Percentiles rank a stretch among this genome's conserved stretches.
Conservation (phyloP, 331 rosid genomes). For the Pyracantha coccinea region DNA sequence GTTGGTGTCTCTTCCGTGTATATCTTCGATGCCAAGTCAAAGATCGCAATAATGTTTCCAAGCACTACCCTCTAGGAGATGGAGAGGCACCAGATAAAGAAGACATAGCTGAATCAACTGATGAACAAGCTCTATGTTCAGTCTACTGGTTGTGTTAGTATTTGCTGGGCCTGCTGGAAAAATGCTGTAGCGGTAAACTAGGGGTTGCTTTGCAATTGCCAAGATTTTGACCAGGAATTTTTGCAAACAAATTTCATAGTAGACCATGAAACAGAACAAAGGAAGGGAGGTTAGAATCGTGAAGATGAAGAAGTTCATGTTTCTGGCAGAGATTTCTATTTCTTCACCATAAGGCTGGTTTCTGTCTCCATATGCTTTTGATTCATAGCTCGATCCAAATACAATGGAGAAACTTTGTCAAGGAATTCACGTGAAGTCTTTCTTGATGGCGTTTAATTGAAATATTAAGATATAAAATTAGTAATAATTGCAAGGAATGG, state of each 20-base stretch:
- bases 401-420: neutral
- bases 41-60: slow-evolving; percentile 15
- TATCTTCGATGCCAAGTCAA: slow-evolving; percentile 33
- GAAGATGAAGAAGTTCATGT: too few relatives aligned
- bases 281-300: too few relatives aligned
- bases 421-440: too few relatives aligned
- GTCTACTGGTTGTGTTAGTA: neutral
- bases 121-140: slow-evolving; percentile 13
- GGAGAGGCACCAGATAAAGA: slow-evolving; percentile 40
- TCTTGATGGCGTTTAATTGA: too few relatives aligned
- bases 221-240: neutral
- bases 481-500: too few relatives aligned
- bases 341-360: too few relatives aligned
- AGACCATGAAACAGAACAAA: too few relatives aligned
- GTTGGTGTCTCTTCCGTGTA: slow-evolving; percentile 13
- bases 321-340: too few relatives aligned
- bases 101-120: slow-evolving; percentile 29
- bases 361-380: neutral
- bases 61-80: slow-evolving; percentile 28
- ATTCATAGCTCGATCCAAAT: neutral
- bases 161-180: too few relatives aligned
- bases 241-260: too few relatives aligned
- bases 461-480: too few relatives aligned
- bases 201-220: neutral
- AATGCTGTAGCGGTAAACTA: neutral